phyloP scores from a whole-genome alignment of 1,139 yeast species.

The Wickerhamiella pararugosa region DNA sequence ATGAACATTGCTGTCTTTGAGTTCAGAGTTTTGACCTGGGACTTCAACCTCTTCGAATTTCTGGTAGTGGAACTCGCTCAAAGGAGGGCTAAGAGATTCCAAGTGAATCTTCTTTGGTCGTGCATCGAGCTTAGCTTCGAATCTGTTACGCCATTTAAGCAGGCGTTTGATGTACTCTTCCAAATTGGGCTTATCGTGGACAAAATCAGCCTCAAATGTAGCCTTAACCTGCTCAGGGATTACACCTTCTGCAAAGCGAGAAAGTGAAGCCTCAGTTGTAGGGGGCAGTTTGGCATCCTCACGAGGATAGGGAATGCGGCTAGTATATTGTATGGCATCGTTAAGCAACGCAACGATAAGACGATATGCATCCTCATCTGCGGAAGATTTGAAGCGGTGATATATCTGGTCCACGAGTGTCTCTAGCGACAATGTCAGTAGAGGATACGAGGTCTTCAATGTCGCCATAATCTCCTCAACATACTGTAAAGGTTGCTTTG shows the following conservation, averaged over 20 bases:
- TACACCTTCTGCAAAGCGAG: slow-evolving; percentile 85
- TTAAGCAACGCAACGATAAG: slow-evolving; percentile 80
- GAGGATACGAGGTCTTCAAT: slow-evolving; percentile 88
- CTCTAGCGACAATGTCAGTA: slow-evolving; percentile 81
- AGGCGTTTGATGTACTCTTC: slow-evolving; percentile 73
- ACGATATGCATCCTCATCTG: slow-evolving; percentile 93
- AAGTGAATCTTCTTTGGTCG: slow-evolving; percentile 64
- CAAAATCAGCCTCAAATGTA: slow-evolving; percentile 86
- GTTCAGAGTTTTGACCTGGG: slow-evolving; percentile 80
- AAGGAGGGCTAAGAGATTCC: slow-evolving; percentile 85
- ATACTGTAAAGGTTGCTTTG: slow-evolving; percentile 78
- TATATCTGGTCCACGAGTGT: slow-evolving; percentile 90
- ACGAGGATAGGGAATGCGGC: slow-evolving; percentile 66
- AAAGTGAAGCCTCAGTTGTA: slow-evolving; percentile 78
- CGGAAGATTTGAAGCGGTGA: slow-evolving; percentile 84
- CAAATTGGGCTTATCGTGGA: slow-evolving; percentile 72
- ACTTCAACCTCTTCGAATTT: slow-evolving; percentile 95
- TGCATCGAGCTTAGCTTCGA: slow-evolving; percentile 75
- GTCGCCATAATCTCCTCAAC: slow-evolving; percentile 93
- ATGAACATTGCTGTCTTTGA: slow-evolving; percentile 68
- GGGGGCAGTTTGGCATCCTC: slow-evolving; percentile 84
- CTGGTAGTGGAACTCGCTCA: slow-evolving; percentile 95
- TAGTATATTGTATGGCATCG: slow-evolving; percentile 83
- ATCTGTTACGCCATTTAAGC: slow-evolving; percentile 82
- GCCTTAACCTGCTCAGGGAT: slow-evolving; percentile 80